Conservation (phyloP, 139 green algal species). For the Ettlia oleoabundans region DNA sequence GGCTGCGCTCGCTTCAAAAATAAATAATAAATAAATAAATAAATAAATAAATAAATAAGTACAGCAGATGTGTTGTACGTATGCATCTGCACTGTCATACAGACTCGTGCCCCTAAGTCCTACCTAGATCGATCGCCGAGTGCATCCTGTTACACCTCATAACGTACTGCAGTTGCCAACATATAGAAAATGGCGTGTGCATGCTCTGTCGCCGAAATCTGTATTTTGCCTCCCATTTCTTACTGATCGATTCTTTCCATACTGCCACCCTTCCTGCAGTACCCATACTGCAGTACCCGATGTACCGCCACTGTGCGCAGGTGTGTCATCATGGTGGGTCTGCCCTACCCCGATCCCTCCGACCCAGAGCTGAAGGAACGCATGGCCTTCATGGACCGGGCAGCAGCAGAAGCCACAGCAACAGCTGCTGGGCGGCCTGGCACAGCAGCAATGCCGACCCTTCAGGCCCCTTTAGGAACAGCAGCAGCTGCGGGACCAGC, state of each 20-base stretch:
- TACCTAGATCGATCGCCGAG: too few species aligned
- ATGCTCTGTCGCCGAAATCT: too few species aligned
- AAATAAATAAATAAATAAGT: too few species aligned
- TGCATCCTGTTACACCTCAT: too few species aligned
- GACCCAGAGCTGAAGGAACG: slow-evolving; percentile 93
- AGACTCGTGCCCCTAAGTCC: too few species aligned
- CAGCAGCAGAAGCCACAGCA: not conserved
- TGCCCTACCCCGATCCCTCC: slow-evolving; percentile 93
- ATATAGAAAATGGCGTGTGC: too few species aligned
- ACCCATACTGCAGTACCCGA: not conserved
- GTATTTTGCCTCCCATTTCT: not conserved
- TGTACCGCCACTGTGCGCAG: slow-evolving; percentile 51
- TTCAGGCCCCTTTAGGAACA: not conserved
- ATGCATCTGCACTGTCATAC: too few species aligned
- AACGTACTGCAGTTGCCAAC: too few species aligned
- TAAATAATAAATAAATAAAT: too few species aligned
- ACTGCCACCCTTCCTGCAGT: not conserved
- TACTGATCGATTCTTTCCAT: not conserved
- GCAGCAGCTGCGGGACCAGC: too few species aligned
- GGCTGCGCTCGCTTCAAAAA: too few species aligned
- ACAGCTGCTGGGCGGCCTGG: not conserved
- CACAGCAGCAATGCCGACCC: not conserved
- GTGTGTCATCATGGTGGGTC: slow-evolving; percentile 92
- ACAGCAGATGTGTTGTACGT: too few species aligned
- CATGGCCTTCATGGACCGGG: slow-evolving; percentile 82